These are phyloP conservation scores for Sabuloglossum arenarium DNA, from an alignment of 495 filamentous ascomycete species.

Conservation along the genomic window DNA sequence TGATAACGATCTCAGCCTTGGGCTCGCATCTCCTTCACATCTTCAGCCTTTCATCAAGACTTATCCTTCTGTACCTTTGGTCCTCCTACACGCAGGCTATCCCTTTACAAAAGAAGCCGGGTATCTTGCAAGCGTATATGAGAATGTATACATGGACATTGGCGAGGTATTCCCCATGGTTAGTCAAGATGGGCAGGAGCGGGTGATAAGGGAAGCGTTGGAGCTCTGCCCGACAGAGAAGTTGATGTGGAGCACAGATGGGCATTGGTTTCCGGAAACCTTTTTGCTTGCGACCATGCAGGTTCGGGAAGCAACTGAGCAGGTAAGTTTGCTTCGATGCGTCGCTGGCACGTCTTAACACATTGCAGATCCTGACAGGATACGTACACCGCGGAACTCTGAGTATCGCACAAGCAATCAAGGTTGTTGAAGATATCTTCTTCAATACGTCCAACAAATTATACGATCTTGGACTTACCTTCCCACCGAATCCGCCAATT, in stretches of 20 bases:
- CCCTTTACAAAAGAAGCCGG: conserved; percentile 68
- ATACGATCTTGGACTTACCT: conserved; percentile 26
- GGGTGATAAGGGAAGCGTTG: conserved; percentile 47
- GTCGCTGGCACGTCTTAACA: neutral
- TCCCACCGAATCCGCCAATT: neutral
- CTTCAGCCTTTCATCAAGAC: conserved; percentile 52
- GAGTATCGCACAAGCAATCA: conserved; percentile 32
- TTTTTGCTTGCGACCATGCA: conserved; percentile 62
- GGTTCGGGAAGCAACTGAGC: conserved; percentile 52
- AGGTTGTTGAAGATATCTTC: conserved; percentile 36
- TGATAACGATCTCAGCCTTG: conserved; percentile 58
- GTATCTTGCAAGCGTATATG: conserved; percentile 61
- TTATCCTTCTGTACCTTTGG: conserved; percentile 48
- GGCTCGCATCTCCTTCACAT: conserved; percentile 52
- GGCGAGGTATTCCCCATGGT: conserved; percentile 73
- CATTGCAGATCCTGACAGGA: conserved; percentile 32
- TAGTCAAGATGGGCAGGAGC: conserved; percentile 60
- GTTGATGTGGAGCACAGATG: conserved; percentile 71
- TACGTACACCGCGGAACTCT: conserved; percentile 39
- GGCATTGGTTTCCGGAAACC: conserved; percentile 66
- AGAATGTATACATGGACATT: conserved; percentile 70
- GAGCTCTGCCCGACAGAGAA: conserved; percentile 61
- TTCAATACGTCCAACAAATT: conserved; percentile 52
- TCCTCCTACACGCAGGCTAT: conserved; percentile 68
- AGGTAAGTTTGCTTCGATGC: conserved; percentile 19